Base-by-base conservation (phyloP, 129 eudicot genomes). In the Flaveria ramosissima region DNA sequence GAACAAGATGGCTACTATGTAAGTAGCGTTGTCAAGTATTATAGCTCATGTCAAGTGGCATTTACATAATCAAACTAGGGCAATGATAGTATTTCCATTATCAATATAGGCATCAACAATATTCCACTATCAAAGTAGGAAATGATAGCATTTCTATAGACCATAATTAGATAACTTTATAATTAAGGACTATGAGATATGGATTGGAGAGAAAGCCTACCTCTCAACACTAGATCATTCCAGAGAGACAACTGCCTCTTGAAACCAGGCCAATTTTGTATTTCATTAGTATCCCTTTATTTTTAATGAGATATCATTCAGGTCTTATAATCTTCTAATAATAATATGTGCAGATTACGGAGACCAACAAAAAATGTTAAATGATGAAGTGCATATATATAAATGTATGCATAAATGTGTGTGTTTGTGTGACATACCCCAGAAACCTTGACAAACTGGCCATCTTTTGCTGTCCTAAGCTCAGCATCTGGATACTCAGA, bases 381-480 rank as follows among this genome's bases (percentile, higher is more conserved):
- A 45, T 11, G 13, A 45, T 11, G 13, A 45, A 8, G 13, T 45
- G 50, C 10, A 10, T 63, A 32, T 63, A 30, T 41, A 32, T 21
- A 42, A 26, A 36, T 47, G 0, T 74, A 12, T 74, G 57, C 41
- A 24, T 20, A 41, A 1, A 19, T 55, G 30, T 8, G 45, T 4
- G 16, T 14, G 26, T 5, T 46, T 48, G 77, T 71, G 66, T 30
- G 57, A 70, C 90, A 14, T 89, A 89, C 93, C 93, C 93, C 93
- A 53, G 93, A 84, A 81, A 89, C 89, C 75, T 89, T 89, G 60
- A 89, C 93, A 42, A 86, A 89, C 71, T 89, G 93, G 48, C 93
- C 93, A 86, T 89, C 85, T 82, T 78, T 89, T 66, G 93, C 93
- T 1, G 90, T 89, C 70, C 93, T 73, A 68, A 88, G 93, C 83